These are phyloP conservation scores for Nannizziopsis barbatae DNA, from an alignment of 2,329 filamentous ascomycete species.

Conservation along the genomic window DNA sequence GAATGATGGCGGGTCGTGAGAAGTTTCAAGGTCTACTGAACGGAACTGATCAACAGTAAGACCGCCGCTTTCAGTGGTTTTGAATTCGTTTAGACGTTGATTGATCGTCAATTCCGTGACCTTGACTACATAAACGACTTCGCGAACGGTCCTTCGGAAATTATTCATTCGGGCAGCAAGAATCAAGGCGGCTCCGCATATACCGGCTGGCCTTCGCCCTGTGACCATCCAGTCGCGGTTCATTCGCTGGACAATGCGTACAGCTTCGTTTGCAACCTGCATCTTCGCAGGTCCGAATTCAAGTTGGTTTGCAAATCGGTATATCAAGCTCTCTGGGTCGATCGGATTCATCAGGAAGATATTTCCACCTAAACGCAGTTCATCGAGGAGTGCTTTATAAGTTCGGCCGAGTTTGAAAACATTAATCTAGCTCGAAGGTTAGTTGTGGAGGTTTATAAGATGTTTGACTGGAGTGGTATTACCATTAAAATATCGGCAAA, in stretches of 20 bases:
- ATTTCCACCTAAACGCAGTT: slow-evolving; percentile 41
- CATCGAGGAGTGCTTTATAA: slow-evolving; percentile 70
- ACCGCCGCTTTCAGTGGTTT: slow-evolving; percentile 68
- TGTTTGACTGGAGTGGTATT: slow-evolving; percentile 12
- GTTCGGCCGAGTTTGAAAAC: slow-evolving; percentile 85
- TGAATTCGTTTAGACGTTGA: slow-evolving; percentile 85
- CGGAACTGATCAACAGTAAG: slow-evolving; percentile 80
- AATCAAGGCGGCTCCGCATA: slow-evolving; percentile 87
- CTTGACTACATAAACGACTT: slow-evolving; percentile 97
- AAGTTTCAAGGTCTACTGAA: slow-evolving; percentile 46
- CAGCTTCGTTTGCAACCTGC: slow-evolving; percentile 77
- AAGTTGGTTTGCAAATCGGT: slow-evolving; percentile 79
- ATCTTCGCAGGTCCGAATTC: slow-evolving; percentile 76
- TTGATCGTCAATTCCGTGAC: slow-evolving; percentile 89
- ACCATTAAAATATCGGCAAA: slow-evolving; percentile 68
- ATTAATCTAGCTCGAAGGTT: slow-evolving; percentile 50
- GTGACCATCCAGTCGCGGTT: slow-evolving; percentile 95
- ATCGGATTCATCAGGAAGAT: slow-evolving; percentile 63
- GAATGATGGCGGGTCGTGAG: slow-evolving; percentile 74
- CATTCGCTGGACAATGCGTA: slow-evolving; percentile 83
- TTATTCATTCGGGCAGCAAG: slow-evolving; percentile 98
- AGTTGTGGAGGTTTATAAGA: slow-evolving; percentile 12
- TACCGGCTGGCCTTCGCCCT: slow-evolving; percentile 81
- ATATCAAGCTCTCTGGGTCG: slow-evolving; percentile 80
- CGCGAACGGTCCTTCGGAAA: slow-evolving; percentile 79